Conservation (phyloP, 257 asterid species). For the Lycium ferocissimum region DNA sequence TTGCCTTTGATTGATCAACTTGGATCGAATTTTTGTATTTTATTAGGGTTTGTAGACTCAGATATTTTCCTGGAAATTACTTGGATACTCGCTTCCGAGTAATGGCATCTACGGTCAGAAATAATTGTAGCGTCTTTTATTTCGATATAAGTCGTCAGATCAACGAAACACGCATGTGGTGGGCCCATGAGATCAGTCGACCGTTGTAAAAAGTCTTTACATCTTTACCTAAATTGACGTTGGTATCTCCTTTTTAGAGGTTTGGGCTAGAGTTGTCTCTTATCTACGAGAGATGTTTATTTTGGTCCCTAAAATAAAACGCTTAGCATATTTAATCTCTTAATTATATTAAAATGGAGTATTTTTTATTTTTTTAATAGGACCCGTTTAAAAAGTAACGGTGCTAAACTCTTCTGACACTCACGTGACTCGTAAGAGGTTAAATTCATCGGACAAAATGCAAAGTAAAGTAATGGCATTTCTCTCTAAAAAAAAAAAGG, state of each 20-base stretch:
- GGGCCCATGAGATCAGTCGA: background rate
- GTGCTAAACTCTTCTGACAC: too few relatives aligned
- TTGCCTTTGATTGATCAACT: background rate
- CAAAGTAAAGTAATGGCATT: too few relatives aligned
- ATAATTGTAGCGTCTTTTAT: background rate
- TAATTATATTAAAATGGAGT: too few relatives aligned
- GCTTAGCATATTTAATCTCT: too few relatives aligned
- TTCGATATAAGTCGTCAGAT: background rate
- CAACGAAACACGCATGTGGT: background rate
- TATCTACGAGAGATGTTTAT: too few relatives aligned
- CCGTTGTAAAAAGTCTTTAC: background rate
- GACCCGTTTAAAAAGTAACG: too few relatives aligned
- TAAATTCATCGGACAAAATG: too few relatives aligned
- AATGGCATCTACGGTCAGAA: constrained; percentile 9
- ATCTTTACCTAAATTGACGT: background rate
- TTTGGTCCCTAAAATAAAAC: too few relatives aligned
- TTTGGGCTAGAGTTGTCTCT: too few relatives aligned
- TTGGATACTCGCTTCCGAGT: background rate
- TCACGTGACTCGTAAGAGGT: too few relatives aligned
- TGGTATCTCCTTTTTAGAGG: background rate
- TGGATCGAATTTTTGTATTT: background rate
- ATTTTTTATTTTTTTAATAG: too few relatives aligned
- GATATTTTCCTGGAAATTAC: constrained; percentile 21
- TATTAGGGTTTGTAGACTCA: background rate
- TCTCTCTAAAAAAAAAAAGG: too few relatives aligned